phyloP scores from a whole-genome alignment of 2,329 filamentous ascomycete genomes.

The Trichoderma simmonsii region DNA sequence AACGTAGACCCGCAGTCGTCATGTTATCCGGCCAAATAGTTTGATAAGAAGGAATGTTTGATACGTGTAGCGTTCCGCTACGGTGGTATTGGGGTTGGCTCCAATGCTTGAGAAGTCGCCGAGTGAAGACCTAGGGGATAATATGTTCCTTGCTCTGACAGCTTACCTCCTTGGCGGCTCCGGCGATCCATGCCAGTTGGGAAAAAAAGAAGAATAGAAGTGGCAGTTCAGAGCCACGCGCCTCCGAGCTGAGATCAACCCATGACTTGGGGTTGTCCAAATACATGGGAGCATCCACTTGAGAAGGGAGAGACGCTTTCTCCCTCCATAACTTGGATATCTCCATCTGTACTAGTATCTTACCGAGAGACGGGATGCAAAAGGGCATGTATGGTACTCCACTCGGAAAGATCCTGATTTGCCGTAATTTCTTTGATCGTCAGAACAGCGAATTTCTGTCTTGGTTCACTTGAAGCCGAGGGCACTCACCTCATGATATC shows the following conservation, averaged over 20 bases:
- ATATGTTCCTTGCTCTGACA: not conserved
- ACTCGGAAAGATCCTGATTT: not conserved
- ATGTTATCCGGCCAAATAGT: not conserved
- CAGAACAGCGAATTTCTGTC: not conserved
- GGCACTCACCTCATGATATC: not conserved
- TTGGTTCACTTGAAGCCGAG: not conserved
- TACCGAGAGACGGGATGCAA: not conserved
- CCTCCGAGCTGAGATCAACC: not conserved
- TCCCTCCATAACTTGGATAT: not conserved
- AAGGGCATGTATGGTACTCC: not conserved
- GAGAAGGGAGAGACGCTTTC: not conserved
- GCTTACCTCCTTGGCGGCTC: not conserved
- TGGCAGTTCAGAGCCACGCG: not conserved
- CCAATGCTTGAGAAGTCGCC: not conserved
- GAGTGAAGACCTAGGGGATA: not conserved
- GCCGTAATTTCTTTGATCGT: not conserved
- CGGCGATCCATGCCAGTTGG: constrained; percentile 22
- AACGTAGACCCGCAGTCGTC: constrained; percentile 6
- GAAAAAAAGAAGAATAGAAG: not conserved
- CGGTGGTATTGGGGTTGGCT: not conserved
- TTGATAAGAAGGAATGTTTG: constrained; percentile 19
- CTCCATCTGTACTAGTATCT: not conserved
- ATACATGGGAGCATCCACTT: not conserved
- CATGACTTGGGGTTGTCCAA: not conserved
- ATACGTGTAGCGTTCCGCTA: constrained; percentile 10